phyloP scores from a whole-genome alignment of 2,329 filamentous ascomycete genomes.

The Fusarium sp. region DNA sequence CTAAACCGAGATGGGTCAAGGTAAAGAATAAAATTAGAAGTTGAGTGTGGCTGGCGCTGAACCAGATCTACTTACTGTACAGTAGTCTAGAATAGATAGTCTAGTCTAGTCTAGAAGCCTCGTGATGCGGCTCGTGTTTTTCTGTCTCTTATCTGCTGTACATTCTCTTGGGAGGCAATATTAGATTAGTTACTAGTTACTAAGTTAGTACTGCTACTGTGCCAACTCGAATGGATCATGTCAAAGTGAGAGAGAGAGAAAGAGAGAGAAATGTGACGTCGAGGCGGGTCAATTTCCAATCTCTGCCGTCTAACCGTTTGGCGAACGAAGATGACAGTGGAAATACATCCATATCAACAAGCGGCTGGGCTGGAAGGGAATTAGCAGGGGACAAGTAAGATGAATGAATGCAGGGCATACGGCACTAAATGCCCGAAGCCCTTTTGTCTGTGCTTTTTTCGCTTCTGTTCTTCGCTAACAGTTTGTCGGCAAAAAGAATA shows the following conservation, averaged over 20 bases:
- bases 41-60: slow-evolving; percentile 2
- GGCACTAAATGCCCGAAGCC: background rate
- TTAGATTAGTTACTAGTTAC: no score
- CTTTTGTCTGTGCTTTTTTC: background rate
- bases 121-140: slow-evolving; percentile 37
- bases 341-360: slow-evolving; percentile 11
- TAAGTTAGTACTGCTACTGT: background rate
- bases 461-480: background rate
- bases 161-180: background rate
- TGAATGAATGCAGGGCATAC: slow-evolving; percentile 12
- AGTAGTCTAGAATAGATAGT: background rate
- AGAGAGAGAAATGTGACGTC: slow-evolving; percentile 9
- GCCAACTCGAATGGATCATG: slow-evolving; percentile 4
- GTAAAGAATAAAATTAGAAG: slow-evolving; percentile 41
- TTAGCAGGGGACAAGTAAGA: background rate
- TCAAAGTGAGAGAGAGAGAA: background rate
- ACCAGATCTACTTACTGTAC: background rate
- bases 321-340: background rate
- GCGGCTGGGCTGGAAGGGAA: background rate
- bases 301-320: background rate
- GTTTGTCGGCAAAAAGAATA: background rate
- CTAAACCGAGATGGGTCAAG: slow-evolving; percentile 36
- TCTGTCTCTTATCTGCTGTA: background rate
- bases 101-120: slow-evolving; percentile 4
- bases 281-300: slow-evolving; percentile 15